A percentile compares a stretch with the other conserved stretches of the same genome.
phyloP scores from a whole-genome alignment of 148 eudicot species.

The Arctostaphylos glauca region DNA sequence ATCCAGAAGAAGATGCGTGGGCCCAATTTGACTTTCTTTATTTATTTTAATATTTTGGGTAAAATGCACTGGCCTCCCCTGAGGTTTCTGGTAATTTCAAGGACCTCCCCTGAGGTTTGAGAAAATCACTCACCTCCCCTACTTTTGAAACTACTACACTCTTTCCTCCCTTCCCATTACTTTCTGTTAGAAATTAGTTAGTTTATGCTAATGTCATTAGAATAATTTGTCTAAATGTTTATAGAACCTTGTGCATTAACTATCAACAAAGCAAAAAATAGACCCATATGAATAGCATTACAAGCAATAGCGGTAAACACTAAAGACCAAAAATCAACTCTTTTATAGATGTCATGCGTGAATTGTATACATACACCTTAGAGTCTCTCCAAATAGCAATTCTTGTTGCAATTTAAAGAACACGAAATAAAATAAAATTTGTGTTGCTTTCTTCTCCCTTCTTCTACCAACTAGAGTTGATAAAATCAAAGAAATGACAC shows the following conservation, averaged over 20 bases:
- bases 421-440: background rate
- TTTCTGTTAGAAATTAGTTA: no score
- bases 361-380: slow-evolving; percentile 46
- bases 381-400: slow-evolving; percentile 66
- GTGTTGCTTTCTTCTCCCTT: background rate
- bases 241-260: background rate
- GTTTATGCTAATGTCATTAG: no score
- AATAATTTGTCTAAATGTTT: no score
- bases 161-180: no score
- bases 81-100: no score
- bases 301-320: slow-evolving; percentile 2
- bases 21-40: no score
- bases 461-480: background rate
- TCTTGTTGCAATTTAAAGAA: slow-evolving; percentile 32
- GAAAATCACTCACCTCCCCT: no score
- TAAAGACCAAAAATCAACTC: slow-evolving; percentile 50
- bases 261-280: background rate
- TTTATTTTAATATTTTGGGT: no score
- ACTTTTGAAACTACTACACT: no score
- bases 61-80: no score
- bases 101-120: no score
- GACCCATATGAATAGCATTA: background rate
- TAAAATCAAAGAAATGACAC: no score
- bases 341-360: slow-evolving; percentile 57
- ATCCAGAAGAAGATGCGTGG: background rate